Percentiles rank a stretch among this genome's conserved stretches.
Evolutionary conservation across 2,329 filamentous ascomycete species (phyloP).

Genomic region (Macrophomina pseudophaseolina): DNA sequence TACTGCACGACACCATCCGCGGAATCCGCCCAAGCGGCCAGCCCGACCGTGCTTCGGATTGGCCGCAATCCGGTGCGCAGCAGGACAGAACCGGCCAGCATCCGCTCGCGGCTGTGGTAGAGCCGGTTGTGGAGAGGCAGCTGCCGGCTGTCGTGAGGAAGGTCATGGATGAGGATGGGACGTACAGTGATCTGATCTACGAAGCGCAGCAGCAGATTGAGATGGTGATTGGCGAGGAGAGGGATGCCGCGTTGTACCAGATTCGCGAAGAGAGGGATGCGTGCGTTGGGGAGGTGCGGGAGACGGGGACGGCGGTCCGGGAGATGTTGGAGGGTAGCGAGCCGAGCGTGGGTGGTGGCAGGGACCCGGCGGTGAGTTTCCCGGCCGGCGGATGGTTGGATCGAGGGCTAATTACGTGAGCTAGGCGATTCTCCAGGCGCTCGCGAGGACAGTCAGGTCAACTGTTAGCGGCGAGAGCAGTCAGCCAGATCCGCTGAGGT

Average conservation of each 20-base stretch:
- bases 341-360: background rate
- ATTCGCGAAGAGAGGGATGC: background rate
- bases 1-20: background rate
- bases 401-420: background rate
- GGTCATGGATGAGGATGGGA: background rate
- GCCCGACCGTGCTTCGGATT: background rate
- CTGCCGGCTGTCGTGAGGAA: background rate
- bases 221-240: background rate
- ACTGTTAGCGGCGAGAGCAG: background rate
- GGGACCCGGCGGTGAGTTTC: background rate
- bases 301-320: background rate
- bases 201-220: background rate
- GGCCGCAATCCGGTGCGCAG: background rate
- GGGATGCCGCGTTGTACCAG: background rate
- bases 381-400: background rate
- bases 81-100: background rate
- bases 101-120: background rate
- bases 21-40: background rate
- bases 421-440: background rate
- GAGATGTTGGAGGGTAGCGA: background rate
- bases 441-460: background rate
- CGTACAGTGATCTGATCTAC: background rate
- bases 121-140: background rate
- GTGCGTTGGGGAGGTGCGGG: background rate
- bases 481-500: background rate